Conservation (phyloP, 805 yeast species). For the Grigorovia humatica region DNA sequence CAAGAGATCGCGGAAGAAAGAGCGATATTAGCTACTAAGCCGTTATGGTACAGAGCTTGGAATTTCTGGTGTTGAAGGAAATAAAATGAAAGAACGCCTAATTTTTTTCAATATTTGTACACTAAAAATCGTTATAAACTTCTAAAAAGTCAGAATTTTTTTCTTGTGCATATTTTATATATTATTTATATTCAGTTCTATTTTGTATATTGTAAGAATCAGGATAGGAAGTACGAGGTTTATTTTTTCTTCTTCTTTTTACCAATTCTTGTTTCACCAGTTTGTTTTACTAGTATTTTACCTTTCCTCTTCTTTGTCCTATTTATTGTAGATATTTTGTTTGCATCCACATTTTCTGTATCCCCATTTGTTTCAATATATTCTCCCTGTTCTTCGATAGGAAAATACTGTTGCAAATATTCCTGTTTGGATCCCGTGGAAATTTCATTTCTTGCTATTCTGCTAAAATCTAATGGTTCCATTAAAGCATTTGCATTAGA, state of each 20-base stretch:
- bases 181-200: background rate
- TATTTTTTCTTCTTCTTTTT: conserved; percentile 5
- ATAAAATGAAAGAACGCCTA: no score
- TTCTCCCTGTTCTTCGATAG: background rate
- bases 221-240: background rate
- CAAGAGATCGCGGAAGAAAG: conserved; percentile 46
- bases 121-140: background rate
- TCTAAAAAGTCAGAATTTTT: background rate
- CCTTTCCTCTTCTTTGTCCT: conserved; percentile 33
- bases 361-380: background rate
- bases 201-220: background rate
- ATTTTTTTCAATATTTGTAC: background rate
- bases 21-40: conserved; percentile 33
- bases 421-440: background rate
- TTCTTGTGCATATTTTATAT: background rate
- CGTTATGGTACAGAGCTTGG: conserved; percentile 37
- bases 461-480: conserved; percentile 12
- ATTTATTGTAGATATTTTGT: background rate
- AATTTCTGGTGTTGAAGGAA: conserved; percentile 37
- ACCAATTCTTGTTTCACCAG: conserved; percentile 54
- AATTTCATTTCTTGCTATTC: conserved; percentile 2
- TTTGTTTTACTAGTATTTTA: conserved; percentile 44
- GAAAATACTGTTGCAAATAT: background rate
- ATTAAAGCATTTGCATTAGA: background rate
- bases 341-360: background rate